These are phyloP conservation scores for Arctostaphylos glauca DNA, from an alignment of 148 eudicot species.

Conservation along the genomic window DNA sequence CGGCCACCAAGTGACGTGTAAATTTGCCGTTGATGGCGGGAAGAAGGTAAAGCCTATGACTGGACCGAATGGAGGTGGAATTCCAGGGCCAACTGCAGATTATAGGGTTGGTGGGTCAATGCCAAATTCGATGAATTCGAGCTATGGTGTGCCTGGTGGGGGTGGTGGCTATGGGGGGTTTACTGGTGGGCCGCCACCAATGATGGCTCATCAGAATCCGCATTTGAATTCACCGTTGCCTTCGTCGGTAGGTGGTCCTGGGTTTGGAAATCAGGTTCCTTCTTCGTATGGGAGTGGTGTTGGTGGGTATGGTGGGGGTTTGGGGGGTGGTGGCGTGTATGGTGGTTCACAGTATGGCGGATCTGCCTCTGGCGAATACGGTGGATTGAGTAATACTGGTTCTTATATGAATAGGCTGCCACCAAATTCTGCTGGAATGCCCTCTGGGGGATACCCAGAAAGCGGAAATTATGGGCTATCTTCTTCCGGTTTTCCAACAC, in stretches of 20 bases:
- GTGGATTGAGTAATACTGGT: constrained; percentile 26
- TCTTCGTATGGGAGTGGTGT: constrained; percentile 23
- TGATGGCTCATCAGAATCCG: constrained; percentile 25
- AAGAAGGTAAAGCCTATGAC: constrained; percentile 58
- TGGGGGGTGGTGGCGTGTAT: constrained; percentile 39
- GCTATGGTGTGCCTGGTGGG: constrained; percentile 32
- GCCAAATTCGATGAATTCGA: constrained; percentile 32
- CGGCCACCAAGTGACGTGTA: constrained; percentile 76
- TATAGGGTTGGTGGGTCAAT: constrained; percentile 25
- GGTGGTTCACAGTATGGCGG: constrained; percentile 51
- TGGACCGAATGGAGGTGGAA: constrained; percentile 20
- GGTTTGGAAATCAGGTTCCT: constrained; percentile 39
- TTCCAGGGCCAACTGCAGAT: constrained; percentile 14
- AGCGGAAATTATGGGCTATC: constrained; percentile 52
- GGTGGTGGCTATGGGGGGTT: constrained; percentile 34
- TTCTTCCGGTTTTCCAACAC: constrained; percentile 42
- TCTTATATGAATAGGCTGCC: constrained; percentile 55
- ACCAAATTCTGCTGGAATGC: constrained; percentile 44
- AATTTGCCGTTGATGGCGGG: constrained; percentile 84
- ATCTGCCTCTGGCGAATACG: constrained; percentile 46
- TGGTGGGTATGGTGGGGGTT: constrained; percentile 31
- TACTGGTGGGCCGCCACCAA: constrained; percentile 30
- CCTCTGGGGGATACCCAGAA: constrained; percentile 56
- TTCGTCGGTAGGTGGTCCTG: constrained; percentile 23
- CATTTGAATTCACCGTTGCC: constrained; percentile 17